These are phyloP conservation scores for Neoscytalidium dimidiatum DNA, from an alignment of 2,329 filamentous ascomycete species.

Conservation along the genomic window DNA sequence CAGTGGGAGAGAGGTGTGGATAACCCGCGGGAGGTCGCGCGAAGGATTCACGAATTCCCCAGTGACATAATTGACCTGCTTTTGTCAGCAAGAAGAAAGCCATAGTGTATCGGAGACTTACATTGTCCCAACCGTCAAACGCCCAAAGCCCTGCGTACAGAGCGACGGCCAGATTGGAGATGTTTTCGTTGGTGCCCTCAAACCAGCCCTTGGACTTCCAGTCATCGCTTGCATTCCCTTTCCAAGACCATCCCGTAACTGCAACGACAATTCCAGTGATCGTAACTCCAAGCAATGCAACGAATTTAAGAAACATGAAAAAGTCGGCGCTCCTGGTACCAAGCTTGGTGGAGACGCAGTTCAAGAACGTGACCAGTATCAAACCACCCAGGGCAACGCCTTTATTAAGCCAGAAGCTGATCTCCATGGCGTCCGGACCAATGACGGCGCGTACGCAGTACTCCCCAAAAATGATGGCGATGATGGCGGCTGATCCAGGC, in stretches of 20 bases:
- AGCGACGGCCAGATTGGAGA: slow-evolving; percentile 88
- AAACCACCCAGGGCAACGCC: slow-evolving; percentile 78
- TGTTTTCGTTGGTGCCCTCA: slow-evolving; percentile 75
- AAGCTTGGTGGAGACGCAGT: slow-evolving; percentile 86
- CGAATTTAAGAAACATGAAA: slow-evolving; percentile 97
- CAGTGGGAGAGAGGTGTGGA: slow-evolving; percentile 93
- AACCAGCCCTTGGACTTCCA: slow-evolving; percentile 94
- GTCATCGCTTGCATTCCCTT: slow-evolving; percentile 73
- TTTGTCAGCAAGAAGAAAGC: slow-evolving; percentile 20
- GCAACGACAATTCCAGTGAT: slow-evolving; percentile 89
- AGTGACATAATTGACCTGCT: slow-evolving; percentile 91
- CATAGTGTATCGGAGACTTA: slow-evolving; percentile 49
- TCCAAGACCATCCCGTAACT: slow-evolving; percentile 76
- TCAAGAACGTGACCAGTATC: slow-evolving; percentile 75
- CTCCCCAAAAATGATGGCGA: slow-evolving; percentile 97
- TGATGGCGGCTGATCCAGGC: slow-evolving; percentile 89
- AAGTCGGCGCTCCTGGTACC: slow-evolving; percentile 85
- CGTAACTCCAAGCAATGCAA: slow-evolving; percentile 83
- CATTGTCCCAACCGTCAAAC: slow-evolving; percentile 98
- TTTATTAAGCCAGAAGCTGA: slow-evolving; percentile 90
- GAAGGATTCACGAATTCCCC: slow-evolving; percentile 93
- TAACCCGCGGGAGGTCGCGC: slow-evolving; percentile 87
- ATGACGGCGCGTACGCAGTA: slow-evolving; percentile 89
- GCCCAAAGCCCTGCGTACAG: slow-evolving; percentile 96
- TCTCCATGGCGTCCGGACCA: slow-evolving; percentile 78